phyloP scores from a whole-genome alignment of 345 rosid genomes.

The Odontarrhena argentea region DNA sequence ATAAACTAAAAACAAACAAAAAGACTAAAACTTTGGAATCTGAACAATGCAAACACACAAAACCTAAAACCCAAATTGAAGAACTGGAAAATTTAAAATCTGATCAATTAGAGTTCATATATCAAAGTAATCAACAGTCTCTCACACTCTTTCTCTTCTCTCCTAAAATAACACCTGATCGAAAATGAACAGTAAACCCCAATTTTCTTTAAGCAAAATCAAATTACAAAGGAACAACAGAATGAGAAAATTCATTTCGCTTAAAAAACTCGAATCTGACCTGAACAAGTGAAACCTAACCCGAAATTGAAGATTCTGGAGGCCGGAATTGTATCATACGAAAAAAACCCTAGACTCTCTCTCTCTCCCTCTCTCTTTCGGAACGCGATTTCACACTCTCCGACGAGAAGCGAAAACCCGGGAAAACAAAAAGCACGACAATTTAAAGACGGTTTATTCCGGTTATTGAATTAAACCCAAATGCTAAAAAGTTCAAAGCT shows the following conservation, averaged over 20 bases:
- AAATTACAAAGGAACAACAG: neutral
- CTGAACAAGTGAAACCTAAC: conserved; percentile 17
- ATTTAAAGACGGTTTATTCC: neutral
- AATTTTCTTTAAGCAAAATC: neutral
- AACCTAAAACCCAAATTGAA: conserved; percentile 24
- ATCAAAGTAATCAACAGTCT: conserved; percentile 17
- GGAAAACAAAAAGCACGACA: conserved; percentile 27
- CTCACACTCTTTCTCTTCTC: conserved; percentile 1
- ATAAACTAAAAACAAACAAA: neutral
- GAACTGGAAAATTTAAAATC: neutral
- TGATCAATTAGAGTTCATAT: neutral
- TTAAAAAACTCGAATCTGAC: conserved; percentile 13
- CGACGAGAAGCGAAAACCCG: conserved; percentile 38
- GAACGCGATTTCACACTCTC: neutral
- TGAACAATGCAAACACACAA: conserved; percentile 8
- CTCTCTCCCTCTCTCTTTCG: neutral
- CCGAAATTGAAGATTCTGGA: conserved; percentile 13
- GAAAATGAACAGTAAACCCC: conserved; percentile 7
- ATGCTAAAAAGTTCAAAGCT: neutral
- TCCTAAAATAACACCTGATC: neutral
- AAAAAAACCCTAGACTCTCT: conserved; percentile 23
- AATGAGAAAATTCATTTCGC: neutral
- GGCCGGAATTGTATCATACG: conserved; percentile 1
- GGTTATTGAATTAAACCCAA: neutral
- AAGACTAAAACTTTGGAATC: neutral